A percentile compares a stretch with the other conserved stretches of the same genome.
Evolutionary conservation across 306 rosid species (phyloP).

Genomic region (Glycine tomentella): DNA sequence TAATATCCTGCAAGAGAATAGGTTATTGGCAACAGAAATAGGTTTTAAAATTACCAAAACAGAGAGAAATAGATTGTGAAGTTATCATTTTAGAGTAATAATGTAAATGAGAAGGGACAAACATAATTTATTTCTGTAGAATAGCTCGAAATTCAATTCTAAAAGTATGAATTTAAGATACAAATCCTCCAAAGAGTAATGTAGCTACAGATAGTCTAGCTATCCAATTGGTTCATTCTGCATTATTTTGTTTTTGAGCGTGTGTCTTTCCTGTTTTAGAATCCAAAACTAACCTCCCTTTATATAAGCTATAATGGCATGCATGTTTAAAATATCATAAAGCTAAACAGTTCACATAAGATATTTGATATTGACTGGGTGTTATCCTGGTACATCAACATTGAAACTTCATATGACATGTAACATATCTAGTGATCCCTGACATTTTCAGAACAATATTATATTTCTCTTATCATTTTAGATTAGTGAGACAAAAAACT

Average conservation of each 20-base stretch:
- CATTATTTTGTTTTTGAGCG: not conserved
- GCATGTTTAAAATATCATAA: not conserved
- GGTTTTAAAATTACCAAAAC: not conserved
- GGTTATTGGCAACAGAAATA: slow-evolving; percentile 29
- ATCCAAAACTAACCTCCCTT: slow-evolving; percentile 5
- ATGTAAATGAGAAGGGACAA: not conserved
- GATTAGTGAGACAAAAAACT: not conserved
- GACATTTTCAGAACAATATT: slow-evolving; percentile 19
- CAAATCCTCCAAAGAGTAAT: slow-evolving; percentile 20
- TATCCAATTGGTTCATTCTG: not conserved
- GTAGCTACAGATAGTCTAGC: slow-evolving; percentile 13
- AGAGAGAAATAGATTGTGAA: slow-evolving; percentile 6
- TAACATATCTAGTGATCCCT: slow-evolving; percentile 10
- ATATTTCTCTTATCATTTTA: not conserved
- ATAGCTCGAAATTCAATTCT: slow-evolving; percentile 5
- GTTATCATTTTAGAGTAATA: not conserved
- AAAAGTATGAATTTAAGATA: not conserved
- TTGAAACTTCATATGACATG: slow-evolving; percentile 27
- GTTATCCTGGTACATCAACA: not conserved
- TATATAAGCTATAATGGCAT: not conserved
- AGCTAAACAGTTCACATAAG: slow-evolving; percentile 2
- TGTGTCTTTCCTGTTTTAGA: not conserved
- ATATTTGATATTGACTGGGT: not conserved
- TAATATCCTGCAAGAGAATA: slow-evolving; percentile 70
- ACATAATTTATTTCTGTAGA: not conserved